Conservation (phyloP, 768 basidiomycete species). For the Russula vinacea region DNA sequence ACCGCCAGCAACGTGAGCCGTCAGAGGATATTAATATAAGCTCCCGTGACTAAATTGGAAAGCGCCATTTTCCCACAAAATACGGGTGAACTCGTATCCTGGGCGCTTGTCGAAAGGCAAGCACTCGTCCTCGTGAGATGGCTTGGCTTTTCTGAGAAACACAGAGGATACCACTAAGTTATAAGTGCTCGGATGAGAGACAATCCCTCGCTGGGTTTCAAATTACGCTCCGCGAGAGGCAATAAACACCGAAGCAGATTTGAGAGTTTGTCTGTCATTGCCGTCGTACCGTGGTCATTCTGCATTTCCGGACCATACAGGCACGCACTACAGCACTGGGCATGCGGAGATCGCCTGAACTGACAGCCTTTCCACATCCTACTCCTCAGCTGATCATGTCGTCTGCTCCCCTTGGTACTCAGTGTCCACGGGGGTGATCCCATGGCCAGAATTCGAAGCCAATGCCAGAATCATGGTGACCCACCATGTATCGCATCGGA, state of each 20-base stretch:
- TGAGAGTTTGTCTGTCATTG: constrained; percentile 26
- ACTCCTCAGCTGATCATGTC: background rate
- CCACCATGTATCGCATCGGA: background rate
- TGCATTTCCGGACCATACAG: constrained; percentile 12
- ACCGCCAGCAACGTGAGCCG: constrained; percentile 1
- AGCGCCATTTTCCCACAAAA: constrained; percentile 4
- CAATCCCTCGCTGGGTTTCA: constrained; percentile 28
- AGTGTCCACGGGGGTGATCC: constrained; percentile 1
- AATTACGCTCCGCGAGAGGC: constrained; percentile 29
- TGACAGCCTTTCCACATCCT: background rate
- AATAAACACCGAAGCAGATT: constrained; percentile 22
- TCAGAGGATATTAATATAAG: constrained; percentile 9
- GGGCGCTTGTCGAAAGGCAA: constrained; percentile 7
- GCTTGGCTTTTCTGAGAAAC: background rate
- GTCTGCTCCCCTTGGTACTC: background rate
- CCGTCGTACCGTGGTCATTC: constrained; percentile 4
- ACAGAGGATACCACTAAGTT: background rate
- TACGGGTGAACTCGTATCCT: background rate
- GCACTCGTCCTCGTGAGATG: background rate
- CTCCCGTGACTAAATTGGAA: constrained; percentile 11
- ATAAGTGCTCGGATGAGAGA: constrained; percentile 1
- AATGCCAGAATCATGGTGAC: background rate
- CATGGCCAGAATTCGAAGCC: background rate
- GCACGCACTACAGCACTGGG: constrained; percentile 1
- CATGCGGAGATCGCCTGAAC: background rate